Base-by-base conservation (phyloP, 495 filamentous ascomycete genomes). In the Xylaria scruposa region DNA sequence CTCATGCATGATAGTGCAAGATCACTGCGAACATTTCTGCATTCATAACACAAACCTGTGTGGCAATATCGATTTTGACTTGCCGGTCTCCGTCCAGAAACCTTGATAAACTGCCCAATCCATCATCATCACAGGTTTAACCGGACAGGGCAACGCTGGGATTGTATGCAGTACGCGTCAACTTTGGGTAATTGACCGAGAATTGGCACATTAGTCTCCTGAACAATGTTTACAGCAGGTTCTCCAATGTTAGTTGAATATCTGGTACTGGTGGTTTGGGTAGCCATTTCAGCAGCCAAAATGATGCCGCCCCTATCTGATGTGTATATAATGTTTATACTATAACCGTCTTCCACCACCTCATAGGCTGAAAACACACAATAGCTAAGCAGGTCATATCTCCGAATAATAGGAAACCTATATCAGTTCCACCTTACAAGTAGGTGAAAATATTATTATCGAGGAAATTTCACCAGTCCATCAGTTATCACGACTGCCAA, bases 1-100 rank as follows among this genome's bases (percentile, higher is more conserved):
- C 69, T 64, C 49, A 64, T 56, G 69, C 61, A 65, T 44, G 68
- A 62, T 66, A 47, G 46, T 66, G 69, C 69, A 66, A 71, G 69
- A 71, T 71, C 67, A 47, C 69, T 63, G 60, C 56, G 51, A 71
- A 71, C 61, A 47, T 47, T 33, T 69, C 67, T 46, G 66, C 53
- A 54, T 49, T 26, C 51, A 68, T 15, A 6, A 68, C 49, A 60
- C 58, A 60, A 38, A 21, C 10, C 10, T 17, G 21, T n/a, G 54
- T 33, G 4, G 51, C 26, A 15, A 36, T 36, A 59, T 33, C 54
- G 54, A 12, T 31, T 59, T 59, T 0, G 29, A 59, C 54, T 36
- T 59, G 54, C 13, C 54, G 10, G 4, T 56, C 26, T 56, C 24
- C 24, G 13, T 31, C 15, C 26, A 31, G 26, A 17, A 36, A 31